Evolutionary conservation across 768 basidiomycete species (phyloP), one percentile per base, ranked within the genome.

Genomic region (Suillus plorans): DNA sequence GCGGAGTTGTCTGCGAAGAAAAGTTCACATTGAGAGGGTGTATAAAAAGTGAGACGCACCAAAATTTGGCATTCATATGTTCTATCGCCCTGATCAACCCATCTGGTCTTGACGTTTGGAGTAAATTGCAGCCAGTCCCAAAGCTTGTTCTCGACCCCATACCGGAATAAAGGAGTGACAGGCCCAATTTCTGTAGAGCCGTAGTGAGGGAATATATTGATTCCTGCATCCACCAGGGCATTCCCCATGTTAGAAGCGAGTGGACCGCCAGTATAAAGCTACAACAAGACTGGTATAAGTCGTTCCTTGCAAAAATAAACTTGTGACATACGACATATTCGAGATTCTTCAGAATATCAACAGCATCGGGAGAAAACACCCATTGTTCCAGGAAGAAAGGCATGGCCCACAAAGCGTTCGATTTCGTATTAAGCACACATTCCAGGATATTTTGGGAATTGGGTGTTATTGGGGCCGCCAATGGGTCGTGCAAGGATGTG

Each of bases 321-420:
- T 20, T 44, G 18, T 31, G 6, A 34, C 59, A 50, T 16, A 82
- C 79, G 8, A 81, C 69, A 39, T 39, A 64, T 0, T 71, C 55
- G 1, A 80, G 20, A 9, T 63, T 66, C 47, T 67, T 71, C 25
- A 81, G 63, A 3, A 70, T 47, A 1, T 72, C 67, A 3, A 79
- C 34, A 2, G 72, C 67, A 4, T 70, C 70, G 0, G 71, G 57
- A 0, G 75, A 76, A 1, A 55, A 45, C 1, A 66, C 73, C 78
- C 81, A 81, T 25, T 72, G 68, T 47, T 83, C 76, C 3, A 84
- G 61, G 13, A 84, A 70, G 0, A 77, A 53, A 0, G 83, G 81
- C 25, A 82, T 77, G 0, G 70, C 76, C 37, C 79, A 68, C 1
- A 83, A 59, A 1, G 65, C 63, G n/a, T 75, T 73, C 25, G 70